Evolutionary conservation across 1,284 basidiomycete species (phyloP), one percentile per base, ranked within the genome.

Genomic region (Puccinia triticina): DNA sequence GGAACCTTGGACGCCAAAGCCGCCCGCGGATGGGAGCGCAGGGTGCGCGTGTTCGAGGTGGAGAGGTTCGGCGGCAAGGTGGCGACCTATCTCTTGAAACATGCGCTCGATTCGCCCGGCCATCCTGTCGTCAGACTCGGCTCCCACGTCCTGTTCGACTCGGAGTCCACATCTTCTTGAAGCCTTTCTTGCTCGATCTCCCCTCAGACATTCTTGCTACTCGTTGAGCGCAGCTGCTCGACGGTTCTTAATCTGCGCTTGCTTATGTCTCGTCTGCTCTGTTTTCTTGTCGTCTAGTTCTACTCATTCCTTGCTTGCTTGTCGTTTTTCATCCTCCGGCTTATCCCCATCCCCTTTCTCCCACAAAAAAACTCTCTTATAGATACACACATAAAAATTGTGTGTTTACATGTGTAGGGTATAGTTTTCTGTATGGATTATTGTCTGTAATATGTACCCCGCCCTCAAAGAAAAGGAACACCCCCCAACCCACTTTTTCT

Each of bases 21-120:
- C 0, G 59, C n/a, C 16, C 5, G 26, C 0, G 48, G 40, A 3
- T 76, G 72, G 72, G 72, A 82, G 26, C 50, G 80, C 11, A 29
- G 80, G 29, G 80, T 76, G 3, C 23, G 80, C 29, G 8, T 74
- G 2, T 82, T 82, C 48, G 80, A 82, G 37, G 50, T 76, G 2
- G 29, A 50, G 18, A 11, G 67, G 3, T 82, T 53, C 16, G 80
- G 80, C 34, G 80, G 76, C 50, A 64, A 46, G n/a, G 43, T 82
- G 12, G n/a, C 40, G 29, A 82, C 80, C 5, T 76, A 26, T 46
- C 48, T 61, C 5, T 29, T 81, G 16, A 57, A 72, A 61, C 66
- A 69, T 40, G 32, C 67, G 3, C n/a, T 71, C 11, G 43, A 29
- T 5, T 40, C 34, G 1, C 18, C 34, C 12, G 59, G 26, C 5